These are phyloP conservation scores for Aspergillus tamarii DNA, from an alignment of 2,329 filamentous ascomycete genomes.

Conservation along the genomic window DNA sequence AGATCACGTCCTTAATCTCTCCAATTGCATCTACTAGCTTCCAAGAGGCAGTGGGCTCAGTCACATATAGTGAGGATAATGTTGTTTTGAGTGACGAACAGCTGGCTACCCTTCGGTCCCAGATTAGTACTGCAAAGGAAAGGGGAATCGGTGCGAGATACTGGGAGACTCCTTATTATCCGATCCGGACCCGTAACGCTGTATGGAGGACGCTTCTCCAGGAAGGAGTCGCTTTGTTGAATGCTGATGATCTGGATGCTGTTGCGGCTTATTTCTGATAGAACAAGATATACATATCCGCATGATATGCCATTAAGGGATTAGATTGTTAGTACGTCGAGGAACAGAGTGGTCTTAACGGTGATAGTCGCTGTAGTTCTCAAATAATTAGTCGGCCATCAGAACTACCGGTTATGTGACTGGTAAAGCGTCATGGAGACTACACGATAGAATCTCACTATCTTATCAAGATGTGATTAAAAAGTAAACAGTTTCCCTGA, in stretches of 20 bases:
- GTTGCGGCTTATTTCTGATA: conserved; percentile 44
- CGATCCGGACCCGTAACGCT: conserved; percentile 60
- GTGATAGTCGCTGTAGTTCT: not conserved
- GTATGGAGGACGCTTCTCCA: conserved; percentile 61
- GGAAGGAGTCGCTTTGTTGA: conserved; percentile 64
- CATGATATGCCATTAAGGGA: not conserved
- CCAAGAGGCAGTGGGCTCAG: conserved; percentile 41
- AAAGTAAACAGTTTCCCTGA: not conserved
- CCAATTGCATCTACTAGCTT: conserved; percentile 61
- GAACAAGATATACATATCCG: not conserved
- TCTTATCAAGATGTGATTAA: not conserved
- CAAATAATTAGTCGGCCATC: not conserved
- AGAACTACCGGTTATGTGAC: no score
- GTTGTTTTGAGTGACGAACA: conserved; percentile 43
- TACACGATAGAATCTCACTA: not conserved
- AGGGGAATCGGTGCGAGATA: conserved; percentile 64
- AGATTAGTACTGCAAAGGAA: conserved; percentile 57
- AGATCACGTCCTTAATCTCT: conserved; percentile 53
- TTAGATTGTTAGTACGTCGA: not conserved
- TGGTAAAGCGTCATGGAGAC: not conserved
- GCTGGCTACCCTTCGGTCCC: conserved; percentile 52
- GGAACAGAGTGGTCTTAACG: not conserved
- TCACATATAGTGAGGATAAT: conserved; percentile 41
- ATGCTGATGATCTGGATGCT: conserved; percentile 65
- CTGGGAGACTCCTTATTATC: conserved; percentile 65